Evolutionary conservation across 176 grass and related monocot species (phyloP), one percentile per base, ranked within the genome.

Genomic region (Musa schizocarpa): DNA sequence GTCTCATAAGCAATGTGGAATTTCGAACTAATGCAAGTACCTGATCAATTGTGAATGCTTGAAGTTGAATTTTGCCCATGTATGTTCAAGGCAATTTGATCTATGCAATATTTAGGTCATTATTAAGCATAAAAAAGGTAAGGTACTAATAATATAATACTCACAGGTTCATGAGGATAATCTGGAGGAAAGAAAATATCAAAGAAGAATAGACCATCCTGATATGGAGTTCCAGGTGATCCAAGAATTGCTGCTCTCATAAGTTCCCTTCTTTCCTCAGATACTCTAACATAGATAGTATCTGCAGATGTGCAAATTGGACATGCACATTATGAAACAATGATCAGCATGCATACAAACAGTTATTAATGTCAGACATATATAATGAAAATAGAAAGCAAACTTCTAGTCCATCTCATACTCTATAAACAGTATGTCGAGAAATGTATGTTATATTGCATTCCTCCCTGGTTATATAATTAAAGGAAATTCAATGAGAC

Each of bases 231-330:
- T 78, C 91, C 95, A 78, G 63, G 82, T 53, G 90, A 82, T 53
- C 95, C 95, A 81, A 99, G 83, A 81, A 99, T 84, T 73, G 86
- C 93, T 76, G 91, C 90, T 83, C 88, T 91, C 27, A 88, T 72
- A 72, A 99, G 84, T 87, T 99, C 95, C 95, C 94, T 89, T 74
- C 84, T 94, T 89, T 94, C 95, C 83, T 99, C 95, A 53, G 82
- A 99, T 69, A 87, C 86, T 81, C 86, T 91, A 53, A 94, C 95
- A 86, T 81, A 89, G 74, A 99, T 92, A 84, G 74, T 89, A 80
- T 92, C 90, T 99, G 88, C 71, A 76, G 22, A 74, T 61, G 23
- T 49, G 25, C 23, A 52, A 48, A 56, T 68, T 51, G n/a, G 14
- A 11, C 34, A 62, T 12, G 76, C 68, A 57, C 72, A 77, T 58